These are phyloP conservation scores for Kwoniella pini DNA, from an alignment of 768 basidiomycete species.

Conservation along the genomic window DNA sequence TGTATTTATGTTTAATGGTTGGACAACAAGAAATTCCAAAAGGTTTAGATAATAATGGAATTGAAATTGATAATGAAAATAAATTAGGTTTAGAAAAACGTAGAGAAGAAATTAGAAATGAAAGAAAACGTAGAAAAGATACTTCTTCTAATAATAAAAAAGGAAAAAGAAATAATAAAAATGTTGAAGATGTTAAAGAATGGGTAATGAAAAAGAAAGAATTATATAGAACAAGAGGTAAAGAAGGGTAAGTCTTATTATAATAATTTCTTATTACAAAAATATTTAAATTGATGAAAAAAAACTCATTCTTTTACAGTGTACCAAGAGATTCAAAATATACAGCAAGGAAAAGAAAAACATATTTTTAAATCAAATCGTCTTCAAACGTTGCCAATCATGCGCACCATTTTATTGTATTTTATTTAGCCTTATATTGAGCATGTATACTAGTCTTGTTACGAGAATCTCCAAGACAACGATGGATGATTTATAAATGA, in stretches of 20 bases:
- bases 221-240: slow-evolving; percentile 53
- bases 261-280: slow-evolving; percentile 15
- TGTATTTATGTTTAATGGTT: slow-evolving; percentile 89
- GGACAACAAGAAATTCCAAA: slow-evolving; percentile 78
- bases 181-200: slow-evolving; percentile 62
- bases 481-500: too few relatives aligned
- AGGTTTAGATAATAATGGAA: slow-evolving; percentile 65
- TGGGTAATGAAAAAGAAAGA: slow-evolving; percentile 99
- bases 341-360: slow-evolving; percentile 84
- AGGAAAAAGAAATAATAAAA: slow-evolving; percentile 64
- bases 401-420: not conserved
- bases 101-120: slow-evolving; percentile 59
- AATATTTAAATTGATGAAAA: too few relatives aligned
- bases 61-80: slow-evolving; percentile 56
- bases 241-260: slow-evolving; percentile 59
- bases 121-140: slow-evolving; percentile 77
- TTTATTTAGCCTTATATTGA: too few relatives aligned
- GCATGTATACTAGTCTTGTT: too few relatives aligned
- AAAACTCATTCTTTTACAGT: slow-evolving; percentile 52
- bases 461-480: too few relatives aligned
- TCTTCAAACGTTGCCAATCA: too few relatives aligned
- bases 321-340: slow-evolving; percentile 66
- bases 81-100: slow-evolving; percentile 27
- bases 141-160: slow-evolving; percentile 64
- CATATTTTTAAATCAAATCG: slow-evolving; percentile 65